phyloP scores from a whole-genome alignment of 768 basidiomycete genomes.

The Aureoboletus auriporus region DNA sequence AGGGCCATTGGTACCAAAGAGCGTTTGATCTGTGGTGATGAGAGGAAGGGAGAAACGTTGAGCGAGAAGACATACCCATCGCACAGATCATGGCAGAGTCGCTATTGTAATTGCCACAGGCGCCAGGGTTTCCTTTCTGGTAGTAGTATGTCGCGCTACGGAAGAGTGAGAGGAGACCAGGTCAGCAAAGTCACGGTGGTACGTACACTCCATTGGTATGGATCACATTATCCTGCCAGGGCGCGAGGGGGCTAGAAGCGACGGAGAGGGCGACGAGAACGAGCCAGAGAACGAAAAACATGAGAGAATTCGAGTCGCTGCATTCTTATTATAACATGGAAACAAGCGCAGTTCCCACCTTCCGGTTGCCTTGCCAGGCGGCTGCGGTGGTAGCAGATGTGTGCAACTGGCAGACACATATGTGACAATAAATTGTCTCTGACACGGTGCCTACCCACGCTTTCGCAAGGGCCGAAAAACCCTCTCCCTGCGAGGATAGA shows the following conservation, averaged over 20 bases:
- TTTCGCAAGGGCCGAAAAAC: too few species aligned
- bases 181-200: neutral
- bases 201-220: slow-evolving; percentile 43
- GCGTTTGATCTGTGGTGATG: slow-evolving; percentile 39
- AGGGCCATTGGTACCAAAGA: slow-evolving; percentile 46
- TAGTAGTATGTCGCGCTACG: slow-evolving; percentile 61
- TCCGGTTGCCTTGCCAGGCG: too few species aligned
- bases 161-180: neutral
- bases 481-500: too few species aligned
- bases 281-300: slow-evolving; percentile 38
- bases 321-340: too few species aligned
- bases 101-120: slow-evolving; percentile 61
- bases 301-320: neutral
- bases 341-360: too few species aligned
- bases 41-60: neutral
- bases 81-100: slow-evolving; percentile 64
- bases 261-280: slow-evolving; percentile 59
- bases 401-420: too few species aligned
- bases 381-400: too few species aligned
- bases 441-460: too few species aligned
- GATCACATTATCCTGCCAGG: slow-evolving; percentile 6
- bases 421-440: too few species aligned
- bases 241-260: slow-evolving; percentile 24
- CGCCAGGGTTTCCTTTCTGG: slow-evolving; percentile 72
- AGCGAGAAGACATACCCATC: slow-evolving; percentile 42